Evolutionary conservation across 1,284 basidiomycete genomes (phyloP).

Genomic region (Boletus semigastroideus): DNA sequence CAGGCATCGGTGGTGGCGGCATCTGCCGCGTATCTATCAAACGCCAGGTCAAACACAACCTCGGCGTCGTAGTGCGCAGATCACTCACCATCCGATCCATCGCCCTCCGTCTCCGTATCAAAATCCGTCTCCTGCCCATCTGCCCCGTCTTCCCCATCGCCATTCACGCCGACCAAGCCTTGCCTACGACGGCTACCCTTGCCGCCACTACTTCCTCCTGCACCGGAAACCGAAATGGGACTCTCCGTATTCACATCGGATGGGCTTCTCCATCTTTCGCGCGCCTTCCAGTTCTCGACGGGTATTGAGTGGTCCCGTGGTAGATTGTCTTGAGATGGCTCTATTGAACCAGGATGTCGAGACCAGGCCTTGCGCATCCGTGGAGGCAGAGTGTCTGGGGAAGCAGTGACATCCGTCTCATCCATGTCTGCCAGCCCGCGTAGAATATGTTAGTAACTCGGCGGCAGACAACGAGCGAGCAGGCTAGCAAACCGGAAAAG

Average conservation of each 20-base stretch:
- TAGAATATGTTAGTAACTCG: constrained; percentile 7
- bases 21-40: constrained; percentile 36
- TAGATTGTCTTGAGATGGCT: constrained; percentile 5
- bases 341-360: constrained; percentile 19
- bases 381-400: constrained; percentile 46
- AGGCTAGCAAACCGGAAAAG: neutral
- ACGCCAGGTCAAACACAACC: constrained; percentile 2
- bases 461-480: neutral
- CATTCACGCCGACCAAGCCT: neutral
- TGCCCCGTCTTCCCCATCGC: constrained; percentile 15
- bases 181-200: neutral
- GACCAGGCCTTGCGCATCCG: constrained; percentile 62
- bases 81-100: constrained; percentile 32
- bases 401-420: constrained; percentile 1
- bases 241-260: constrained; percentile 15
- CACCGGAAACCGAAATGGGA: constrained; percentile 16
- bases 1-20: constrained; percentile 49
- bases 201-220: constrained; percentile 1
- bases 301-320: neutral
- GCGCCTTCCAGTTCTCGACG: constrained; percentile 9
- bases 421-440: constrained; percentile 9
- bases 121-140: constrained; percentile 34
- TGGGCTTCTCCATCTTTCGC: constrained; percentile 20
- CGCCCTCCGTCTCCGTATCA: constrained; percentile 34
- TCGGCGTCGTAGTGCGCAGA: constrained; percentile 7